Percentiles rank a stretch among this genome's conserved stretches.
phyloP scores from a whole-genome alignment of 257 asterid species.

The Nicotiana undulata region DNA sequence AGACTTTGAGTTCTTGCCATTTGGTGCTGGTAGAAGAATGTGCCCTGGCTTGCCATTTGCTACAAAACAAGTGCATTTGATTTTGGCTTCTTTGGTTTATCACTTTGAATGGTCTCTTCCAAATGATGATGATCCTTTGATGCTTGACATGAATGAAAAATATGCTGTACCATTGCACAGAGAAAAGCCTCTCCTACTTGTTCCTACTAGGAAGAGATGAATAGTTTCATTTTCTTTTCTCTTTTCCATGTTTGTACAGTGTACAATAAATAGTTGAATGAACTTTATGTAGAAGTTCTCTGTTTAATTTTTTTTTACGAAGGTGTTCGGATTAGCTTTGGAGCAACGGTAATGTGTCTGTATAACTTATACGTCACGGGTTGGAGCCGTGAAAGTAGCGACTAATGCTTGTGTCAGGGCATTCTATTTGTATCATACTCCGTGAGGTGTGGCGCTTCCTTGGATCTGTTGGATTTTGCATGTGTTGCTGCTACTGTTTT shows the following conservation, averaged over 20 bases:
- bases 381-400: too few relatives aligned
- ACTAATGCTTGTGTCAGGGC: too few relatives aligned
- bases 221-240: too few relatives aligned
- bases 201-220: neutral
- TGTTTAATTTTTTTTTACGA: too few relatives aligned
- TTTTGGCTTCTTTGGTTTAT: constrained; percentile 20
- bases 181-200: constrained; percentile 17
- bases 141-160: constrained; percentile 17
- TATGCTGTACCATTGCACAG: constrained; percentile 17
- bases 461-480: too few relatives aligned
- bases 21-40: constrained; percentile 44
- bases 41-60: constrained; percentile 42
- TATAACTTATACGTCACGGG: too few relatives aligned
- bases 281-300: neutral
- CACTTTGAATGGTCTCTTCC: constrained; percentile 26
- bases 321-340: too few relatives aligned
- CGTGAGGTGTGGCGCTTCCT: too few relatives aligned
- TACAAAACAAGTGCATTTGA: constrained; percentile 13
- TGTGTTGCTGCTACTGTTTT: too few relatives aligned
- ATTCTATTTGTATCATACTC: too few relatives aligned
- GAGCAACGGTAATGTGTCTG: too few relatives aligned
- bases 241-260: neutral
- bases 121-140: neutral
- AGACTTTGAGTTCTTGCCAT: constrained; percentile 32
- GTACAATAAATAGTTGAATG: neutral